These are phyloP conservation scores for Ustilago vetiveriae DNA, from an alignment of 1,284 basidiomycete genomes.

Conservation along the genomic window DNA sequence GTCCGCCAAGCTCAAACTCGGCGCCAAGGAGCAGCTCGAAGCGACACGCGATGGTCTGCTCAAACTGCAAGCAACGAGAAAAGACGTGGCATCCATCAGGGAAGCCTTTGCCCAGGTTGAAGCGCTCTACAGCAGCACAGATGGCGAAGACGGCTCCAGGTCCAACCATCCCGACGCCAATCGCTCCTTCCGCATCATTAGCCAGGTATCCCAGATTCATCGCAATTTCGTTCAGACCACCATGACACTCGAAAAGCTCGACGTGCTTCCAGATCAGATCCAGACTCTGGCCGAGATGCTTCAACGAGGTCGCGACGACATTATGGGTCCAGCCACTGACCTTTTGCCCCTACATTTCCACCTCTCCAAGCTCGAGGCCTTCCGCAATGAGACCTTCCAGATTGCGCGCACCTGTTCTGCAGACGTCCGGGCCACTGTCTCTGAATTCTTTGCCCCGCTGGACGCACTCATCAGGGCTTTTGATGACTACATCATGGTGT, in stretches of 20 bases:
- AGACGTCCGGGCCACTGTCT: slow-evolving; percentile 76
- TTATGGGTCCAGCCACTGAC: slow-evolving; percentile 82
- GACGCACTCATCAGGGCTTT: slow-evolving; percentile 83
- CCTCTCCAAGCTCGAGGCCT: slow-evolving; percentile 85
- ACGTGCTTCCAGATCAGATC: slow-evolving; percentile 86
- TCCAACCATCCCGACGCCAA: slow-evolving; percentile 38
- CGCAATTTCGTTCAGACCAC: slow-evolving; percentile 93
- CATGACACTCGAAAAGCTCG: slow-evolving; percentile 90
- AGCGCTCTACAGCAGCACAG: slow-evolving; percentile 69
- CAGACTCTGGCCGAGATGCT: slow-evolving; percentile 82
- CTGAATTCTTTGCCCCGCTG: slow-evolving; percentile 86
- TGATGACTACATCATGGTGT: slow-evolving; percentile 83
- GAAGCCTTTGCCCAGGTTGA: slow-evolving; percentile 93
- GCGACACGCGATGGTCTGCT: slow-evolving; percentile 87
- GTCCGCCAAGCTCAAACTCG: slow-evolving; percentile 87
- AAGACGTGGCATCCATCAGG: slow-evolving; percentile 84
- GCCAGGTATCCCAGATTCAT: slow-evolving; percentile 88
- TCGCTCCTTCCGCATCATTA: slow-evolving; percentile 57
- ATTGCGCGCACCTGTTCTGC: slow-evolving; percentile 73
- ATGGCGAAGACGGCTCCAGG: slow-evolving; percentile 21
- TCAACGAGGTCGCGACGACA: slow-evolving; percentile 76
- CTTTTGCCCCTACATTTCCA: slow-evolving; percentile 90
- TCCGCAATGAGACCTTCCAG: slow-evolving; percentile 75
- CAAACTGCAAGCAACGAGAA: slow-evolving; percentile 82
- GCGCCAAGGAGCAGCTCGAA: slow-evolving; percentile 92